phyloP scores from a whole-genome alignment of 2,329 filamentous ascomycete genomes.

The Geosmithia putterillii region DNA sequence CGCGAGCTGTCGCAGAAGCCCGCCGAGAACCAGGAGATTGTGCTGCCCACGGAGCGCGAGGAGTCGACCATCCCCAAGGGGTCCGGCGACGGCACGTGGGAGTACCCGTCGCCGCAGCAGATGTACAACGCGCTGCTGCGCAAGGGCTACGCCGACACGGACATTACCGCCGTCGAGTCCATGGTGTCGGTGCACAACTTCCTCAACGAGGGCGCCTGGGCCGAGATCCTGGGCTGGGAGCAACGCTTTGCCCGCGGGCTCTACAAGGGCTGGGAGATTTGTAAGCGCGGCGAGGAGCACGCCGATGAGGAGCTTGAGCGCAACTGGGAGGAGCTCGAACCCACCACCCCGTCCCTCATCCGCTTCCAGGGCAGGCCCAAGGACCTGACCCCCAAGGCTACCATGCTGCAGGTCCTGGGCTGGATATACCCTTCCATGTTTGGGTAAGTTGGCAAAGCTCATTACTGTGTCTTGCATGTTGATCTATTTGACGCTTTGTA shows the following conservation, averaged over 20 bases:
- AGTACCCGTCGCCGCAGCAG: constrained; percentile 95
- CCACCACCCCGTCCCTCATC: constrained; percentile 56
- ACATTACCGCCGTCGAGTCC: constrained; percentile 81
- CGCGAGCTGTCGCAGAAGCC: constrained; percentile 69
- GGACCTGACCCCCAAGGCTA: constrained; percentile 85
- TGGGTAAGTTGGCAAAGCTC: constrained; percentile 48
- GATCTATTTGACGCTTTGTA: background rate
- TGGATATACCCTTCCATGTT: constrained; percentile 71
- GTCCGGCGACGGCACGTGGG: constrained; percentile 72
- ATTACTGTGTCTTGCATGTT: too few relatives aligned
- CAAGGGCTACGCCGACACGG: constrained; percentile 92
- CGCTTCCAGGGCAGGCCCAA: constrained; percentile 82
- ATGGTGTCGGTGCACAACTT: constrained; percentile 99
- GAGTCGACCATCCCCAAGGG: constrained; percentile 84
- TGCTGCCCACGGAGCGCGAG: constrained; percentile 71
- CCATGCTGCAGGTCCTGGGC: constrained; percentile 69
- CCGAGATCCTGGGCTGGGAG: constrained; percentile 91
- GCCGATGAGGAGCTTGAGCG: constrained; percentile 28
- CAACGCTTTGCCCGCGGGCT: constrained; percentile 68
- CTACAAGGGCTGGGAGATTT: constrained; percentile 58
- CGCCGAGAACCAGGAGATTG: constrained; percentile 57
- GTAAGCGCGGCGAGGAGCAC: constrained; percentile 61
- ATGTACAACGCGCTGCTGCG: constrained; percentile 98
- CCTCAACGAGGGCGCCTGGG: constrained; percentile 93
- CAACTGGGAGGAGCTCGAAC: constrained; percentile 38